These are phyloP conservation scores for Paraphoma sp. DNA, from an alignment of 2,329 filamentous ascomycete genomes.

Conservation along the genomic window DNA sequence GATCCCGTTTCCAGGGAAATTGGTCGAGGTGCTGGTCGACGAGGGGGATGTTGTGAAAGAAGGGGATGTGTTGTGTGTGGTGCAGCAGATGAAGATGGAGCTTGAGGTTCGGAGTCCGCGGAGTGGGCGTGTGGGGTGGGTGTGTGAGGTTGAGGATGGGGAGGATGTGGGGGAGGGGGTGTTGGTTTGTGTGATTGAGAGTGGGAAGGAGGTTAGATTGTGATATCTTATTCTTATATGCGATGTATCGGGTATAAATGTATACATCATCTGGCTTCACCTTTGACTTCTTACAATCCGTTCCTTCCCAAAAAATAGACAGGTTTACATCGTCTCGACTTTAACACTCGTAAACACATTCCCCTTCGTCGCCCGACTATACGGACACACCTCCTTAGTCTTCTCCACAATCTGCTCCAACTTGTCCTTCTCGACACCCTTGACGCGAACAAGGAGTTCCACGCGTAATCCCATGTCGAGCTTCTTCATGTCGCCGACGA, in stretches of 20 bases:
- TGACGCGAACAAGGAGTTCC: conserved; percentile 49
- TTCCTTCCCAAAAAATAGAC: background rate
- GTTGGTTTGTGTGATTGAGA: conserved; percentile 58
- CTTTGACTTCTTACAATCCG: background rate
- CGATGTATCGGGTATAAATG: no score
- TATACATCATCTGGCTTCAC: background rate
- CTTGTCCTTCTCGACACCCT: conserved; percentile 40
- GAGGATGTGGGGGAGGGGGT: conserved; percentile 64
- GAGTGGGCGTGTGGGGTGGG: conserved; percentile 59
- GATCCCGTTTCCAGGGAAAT: conserved; percentile 64
- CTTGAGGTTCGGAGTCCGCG: conserved; percentile 63
- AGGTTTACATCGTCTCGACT: conserved; percentile 28
- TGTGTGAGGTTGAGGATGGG: conserved; percentile 60
- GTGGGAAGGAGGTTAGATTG: conserved; percentile 20
- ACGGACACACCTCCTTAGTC: conserved; percentile 46
- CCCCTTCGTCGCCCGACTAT: conserved; percentile 40
- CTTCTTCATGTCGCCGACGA: conserved; percentile 55
- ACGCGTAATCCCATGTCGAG: conserved; percentile 55
- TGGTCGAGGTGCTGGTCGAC: conserved; percentile 65
- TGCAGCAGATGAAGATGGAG: conserved; percentile 75
- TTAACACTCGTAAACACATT: conserved; percentile 38
- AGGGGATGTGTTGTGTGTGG: conserved; percentile 64
- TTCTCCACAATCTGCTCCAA: conserved; percentile 45
- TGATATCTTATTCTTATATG: background rate
- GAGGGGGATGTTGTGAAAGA: conserved; percentile 60